Conservation (phyloP, 2,329 filamentous ascomycete genomes). For the Penicillium sp. region DNA sequence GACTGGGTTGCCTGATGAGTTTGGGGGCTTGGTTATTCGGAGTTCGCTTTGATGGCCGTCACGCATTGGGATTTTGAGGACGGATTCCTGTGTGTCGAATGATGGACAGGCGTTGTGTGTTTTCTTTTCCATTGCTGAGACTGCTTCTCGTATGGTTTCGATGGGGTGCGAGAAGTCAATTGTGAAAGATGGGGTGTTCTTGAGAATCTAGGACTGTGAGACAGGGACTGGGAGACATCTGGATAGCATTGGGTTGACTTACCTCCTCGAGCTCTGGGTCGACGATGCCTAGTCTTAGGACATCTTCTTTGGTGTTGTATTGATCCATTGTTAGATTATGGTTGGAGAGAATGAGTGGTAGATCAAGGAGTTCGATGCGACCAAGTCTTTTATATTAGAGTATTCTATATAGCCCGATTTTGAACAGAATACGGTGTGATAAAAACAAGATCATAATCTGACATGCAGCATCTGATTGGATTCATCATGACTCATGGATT, state of each 20-base stretch:
- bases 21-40: constrained; percentile 11
- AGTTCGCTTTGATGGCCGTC: constrained; percentile 15
- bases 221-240: background rate
- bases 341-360: background rate
- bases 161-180: constrained; percentile 10
- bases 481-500: background rate
- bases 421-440: background rate
- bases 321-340: constrained; percentile 1
- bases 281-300: constrained; percentile 7
- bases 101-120: constrained; percentile 3
- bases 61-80: constrained; percentile 17
- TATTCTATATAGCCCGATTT: background rate
- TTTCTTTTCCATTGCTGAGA: constrained; percentile 6
- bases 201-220: constrained; percentile 3
- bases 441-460: background rate
- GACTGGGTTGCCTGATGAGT: constrained; percentile 13
- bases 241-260: background rate
- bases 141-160: constrained; percentile 4
- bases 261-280: constrained; percentile 10
- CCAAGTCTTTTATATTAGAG: background rate
- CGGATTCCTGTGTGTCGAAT: background rate
- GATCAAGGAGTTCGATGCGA: background rate
- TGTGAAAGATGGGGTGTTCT: constrained; percentile 2
- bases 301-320: constrained; percentile 6
- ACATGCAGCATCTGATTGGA: background rate